A percentile compares a stretch with the other conserved stretches of the same genome.
These are phyloP conservation scores for Bassia scoparia DNA, from an alignment of 148 eudicot genomes.

Conservation along the genomic window DNA sequence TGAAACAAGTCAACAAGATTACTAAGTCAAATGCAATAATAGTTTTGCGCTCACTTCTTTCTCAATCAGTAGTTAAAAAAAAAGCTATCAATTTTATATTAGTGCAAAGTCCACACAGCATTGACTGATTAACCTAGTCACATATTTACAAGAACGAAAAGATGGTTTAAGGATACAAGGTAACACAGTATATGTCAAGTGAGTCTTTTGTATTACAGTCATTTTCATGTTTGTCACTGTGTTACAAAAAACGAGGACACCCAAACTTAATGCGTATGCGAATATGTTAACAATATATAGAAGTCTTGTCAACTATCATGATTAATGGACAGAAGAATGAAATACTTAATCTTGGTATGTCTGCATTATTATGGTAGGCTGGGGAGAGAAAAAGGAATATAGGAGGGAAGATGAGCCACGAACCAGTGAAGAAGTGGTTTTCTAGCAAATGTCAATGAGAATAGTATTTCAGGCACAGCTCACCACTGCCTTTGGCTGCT, in stretches of 20 bases:
- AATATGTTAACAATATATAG: too few species aligned
- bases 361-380: not conserved
- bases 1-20: not conserved
- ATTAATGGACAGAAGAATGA: not conserved
- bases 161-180: not conserved
- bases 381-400: not conserved
- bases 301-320: not conserved
- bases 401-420: constrained; percentile 8
- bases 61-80: not conserved
- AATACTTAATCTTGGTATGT: not conserved
- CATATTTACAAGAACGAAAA: too few species aligned
- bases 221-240: not conserved
- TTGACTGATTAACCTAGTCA: too few species aligned
- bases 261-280: too few species aligned
- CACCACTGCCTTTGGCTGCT: constrained; percentile 97
- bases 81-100: not conserved
- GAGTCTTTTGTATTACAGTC: not conserved
- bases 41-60: not conserved
- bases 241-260: not conserved
- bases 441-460: constrained; percentile 86
- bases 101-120: not conserved
- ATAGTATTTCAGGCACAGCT: constrained; percentile 83
- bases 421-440: constrained; percentile 76
- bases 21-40: not conserved
- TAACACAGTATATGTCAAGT: not conserved